phyloP scores from a whole-genome alignment of 2,329 filamentous ascomycete genomes.

The Xylaria sp. region DNA sequence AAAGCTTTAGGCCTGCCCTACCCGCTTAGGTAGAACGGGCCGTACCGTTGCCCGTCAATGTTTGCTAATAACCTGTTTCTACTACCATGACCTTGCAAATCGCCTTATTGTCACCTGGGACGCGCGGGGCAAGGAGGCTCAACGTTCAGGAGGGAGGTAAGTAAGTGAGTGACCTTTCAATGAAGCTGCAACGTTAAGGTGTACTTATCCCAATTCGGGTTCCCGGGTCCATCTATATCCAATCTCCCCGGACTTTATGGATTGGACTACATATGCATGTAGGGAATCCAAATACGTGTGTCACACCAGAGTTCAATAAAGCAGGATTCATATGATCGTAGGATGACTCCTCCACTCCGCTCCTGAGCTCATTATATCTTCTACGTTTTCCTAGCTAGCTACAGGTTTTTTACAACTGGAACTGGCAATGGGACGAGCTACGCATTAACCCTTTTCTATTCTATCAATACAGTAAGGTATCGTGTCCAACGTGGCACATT shows the following conservation, averaged over 20 bases:
- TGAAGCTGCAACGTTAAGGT: conserved; percentile 18
- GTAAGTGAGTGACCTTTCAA: conserved; percentile 22
- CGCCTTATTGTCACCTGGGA: background rate
- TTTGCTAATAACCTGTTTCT: background rate
- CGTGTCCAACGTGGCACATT: conserved; percentile 2
- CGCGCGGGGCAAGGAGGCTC: conserved; percentile 18
- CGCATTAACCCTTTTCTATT: background rate
- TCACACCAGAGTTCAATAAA: conserved; percentile 3
- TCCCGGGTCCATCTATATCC: conserved; percentile 20
- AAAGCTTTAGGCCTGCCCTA: background rate
- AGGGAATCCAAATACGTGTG: background rate
- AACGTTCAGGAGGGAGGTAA: conserved; percentile 9
- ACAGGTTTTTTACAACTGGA: background rate
- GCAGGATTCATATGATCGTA: background rate
- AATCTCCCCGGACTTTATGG: conserved; percentile 13
- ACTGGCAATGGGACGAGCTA: background rate
- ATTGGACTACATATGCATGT: conserved; percentile 13
- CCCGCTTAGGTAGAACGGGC: conserved; percentile 14
- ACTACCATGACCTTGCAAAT: background rate
- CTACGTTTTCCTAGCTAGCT: background rate
- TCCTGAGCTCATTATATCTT: background rate
- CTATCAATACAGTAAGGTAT: conserved; percentile 11
- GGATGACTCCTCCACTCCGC: background rate
- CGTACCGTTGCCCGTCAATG: conserved; percentile 17
- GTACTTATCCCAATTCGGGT: conserved; percentile 26